Base-by-base conservation (phyloP, 768 basidiomycete genomes). In the Mycena rebaudengoi region DNA sequence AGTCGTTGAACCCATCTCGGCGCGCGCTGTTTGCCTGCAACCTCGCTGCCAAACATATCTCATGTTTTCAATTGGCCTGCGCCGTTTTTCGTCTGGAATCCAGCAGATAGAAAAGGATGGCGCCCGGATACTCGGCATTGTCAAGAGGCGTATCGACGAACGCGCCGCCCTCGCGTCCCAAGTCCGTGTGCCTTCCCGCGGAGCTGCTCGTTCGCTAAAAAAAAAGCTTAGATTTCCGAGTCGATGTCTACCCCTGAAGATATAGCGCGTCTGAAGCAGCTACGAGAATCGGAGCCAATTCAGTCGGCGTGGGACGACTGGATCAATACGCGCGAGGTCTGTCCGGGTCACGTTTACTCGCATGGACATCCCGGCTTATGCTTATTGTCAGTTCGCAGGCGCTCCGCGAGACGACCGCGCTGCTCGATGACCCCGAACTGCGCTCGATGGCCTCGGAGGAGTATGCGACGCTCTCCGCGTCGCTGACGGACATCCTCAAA, bases 371-470 rank as follows among this genome's bases (percentile, higher is more conserved):
- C 25, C 45, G 14, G 51, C 54, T 66, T 51, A 53, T 65, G 66
- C 63, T 67, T 57, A 74, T 70, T 79, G 80, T 82, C 29, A 64
- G 66, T 64, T 60, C 37, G 26, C 51, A 95, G 91, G 85, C 88
- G 44, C 78, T 94, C 30, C 76, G 85, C 68, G 91, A 91, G 67
- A 88, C 89, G 0, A 71, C 78, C 3, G 73, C 83, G 0, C 84
- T 95, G 1, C 84, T 95, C 3, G 71, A 80, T 33, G 96, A 97
- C 69, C 78, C 89, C 0, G 96, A 97, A 70, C 83, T 98, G 84
- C 90, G 90, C 6, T 74, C 85, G 8, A 81, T 98, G 58, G 95
- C 94, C 0, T 69, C 75, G 1, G 89, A 91, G 33, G 95, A 96
- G 69, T 84, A 88, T 62, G 71, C 73, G 4, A 55, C 76, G 4